These are phyloP conservation scores for Suhomyces faveliae DNA, from an alignment of 805 yeast genomes.

Conservation along the genomic window DNA sequence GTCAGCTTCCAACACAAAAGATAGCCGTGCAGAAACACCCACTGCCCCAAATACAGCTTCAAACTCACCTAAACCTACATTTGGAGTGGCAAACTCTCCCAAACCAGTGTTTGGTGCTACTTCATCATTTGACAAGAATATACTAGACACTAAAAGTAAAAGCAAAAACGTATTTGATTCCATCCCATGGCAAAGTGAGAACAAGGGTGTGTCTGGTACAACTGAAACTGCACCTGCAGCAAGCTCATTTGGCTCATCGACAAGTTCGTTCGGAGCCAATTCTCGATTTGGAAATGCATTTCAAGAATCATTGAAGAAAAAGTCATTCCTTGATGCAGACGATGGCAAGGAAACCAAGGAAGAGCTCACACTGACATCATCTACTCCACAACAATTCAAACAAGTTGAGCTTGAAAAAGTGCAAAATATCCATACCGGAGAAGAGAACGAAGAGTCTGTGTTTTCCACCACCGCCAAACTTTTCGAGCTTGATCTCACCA, in stretches of 20 bases:
- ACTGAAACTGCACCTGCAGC: neutral
- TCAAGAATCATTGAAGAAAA: constrained; percentile 47
- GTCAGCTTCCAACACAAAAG: neutral
- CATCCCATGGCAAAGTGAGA: constrained; percentile 14
- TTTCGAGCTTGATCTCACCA: constrained; percentile 67
- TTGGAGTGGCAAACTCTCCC: constrained; percentile 5
- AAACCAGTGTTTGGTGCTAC: constrained; percentile 41
- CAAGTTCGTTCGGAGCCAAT: constrained; percentile 44
- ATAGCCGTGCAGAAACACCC: constrained; percentile 8
- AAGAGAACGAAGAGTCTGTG: constrained; percentile 74
- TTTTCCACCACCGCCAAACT: constrained; percentile 75
- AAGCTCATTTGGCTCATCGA: constrained; percentile 2
- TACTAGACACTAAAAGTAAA: constrained; percentile 23
- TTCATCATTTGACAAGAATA: constrained; percentile 36
- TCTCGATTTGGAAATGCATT: constrained; percentile 55
- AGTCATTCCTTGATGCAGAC: constrained; percentile 55
- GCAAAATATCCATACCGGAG: constrained; percentile 75
- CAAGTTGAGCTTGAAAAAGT: constrained; percentile 58
- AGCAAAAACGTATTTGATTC: constrained; percentile 25
- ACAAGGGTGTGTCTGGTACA: neutral
- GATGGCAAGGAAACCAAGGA: constrained; percentile 15
- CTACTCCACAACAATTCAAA: constrained; percentile 40
- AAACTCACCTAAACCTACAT: constrained; percentile 10
- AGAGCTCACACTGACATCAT: constrained; percentile 12
- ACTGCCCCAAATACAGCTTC: constrained; percentile 12